Percentiles rank a stretch among this genome's conserved stretches.
These are phyloP conservation scores for Penicillium corylophilum DNA, from an alignment of 2,329 filamentous ascomycete genomes.

Conservation along the genomic window DNA sequence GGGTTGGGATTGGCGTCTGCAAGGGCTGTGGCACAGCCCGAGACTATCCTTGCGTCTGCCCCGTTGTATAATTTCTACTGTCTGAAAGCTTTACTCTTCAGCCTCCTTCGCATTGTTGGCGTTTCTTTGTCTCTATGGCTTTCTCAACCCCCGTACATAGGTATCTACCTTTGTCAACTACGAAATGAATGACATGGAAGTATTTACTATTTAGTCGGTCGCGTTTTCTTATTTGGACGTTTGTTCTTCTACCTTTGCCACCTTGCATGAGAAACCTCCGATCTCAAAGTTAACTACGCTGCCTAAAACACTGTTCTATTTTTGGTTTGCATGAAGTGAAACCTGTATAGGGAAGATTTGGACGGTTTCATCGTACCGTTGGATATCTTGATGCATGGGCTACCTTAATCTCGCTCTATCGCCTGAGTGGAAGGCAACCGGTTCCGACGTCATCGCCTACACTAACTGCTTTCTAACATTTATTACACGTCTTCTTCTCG, in stretches of 20 bases:
- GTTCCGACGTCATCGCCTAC: background rate
- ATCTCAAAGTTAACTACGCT: constrained; percentile 15
- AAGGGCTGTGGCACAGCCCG: constrained; percentile 18
- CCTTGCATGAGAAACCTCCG: constrained; percentile 20
- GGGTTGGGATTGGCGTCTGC: constrained; percentile 12
- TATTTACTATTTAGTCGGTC: background rate
- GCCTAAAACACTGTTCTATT: constrained; percentile 17
- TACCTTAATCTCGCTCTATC: background rate
- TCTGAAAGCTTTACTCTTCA: constrained; percentile 4
- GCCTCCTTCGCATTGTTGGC: background rate
- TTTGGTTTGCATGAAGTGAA: constrained; percentile 1
- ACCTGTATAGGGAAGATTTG: background rate
- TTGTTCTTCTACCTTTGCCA: constrained; percentile 1
- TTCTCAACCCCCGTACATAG: background rate
- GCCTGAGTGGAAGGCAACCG: background rate
- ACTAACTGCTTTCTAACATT: background rate
- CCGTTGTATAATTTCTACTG: constrained; percentile 13
- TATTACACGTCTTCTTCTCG: background rate
- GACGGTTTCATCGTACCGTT: constrained; percentile 3
- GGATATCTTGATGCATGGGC: background rate
- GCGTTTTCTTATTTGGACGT: no score
- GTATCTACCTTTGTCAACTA: background rate
- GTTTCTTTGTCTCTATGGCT: background rate
- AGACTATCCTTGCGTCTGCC: constrained; percentile 13
- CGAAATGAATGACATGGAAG: background rate